Conservation (phyloP, 192 early-diverging fungal species). For the Entomortierella beljakovae region DNA sequence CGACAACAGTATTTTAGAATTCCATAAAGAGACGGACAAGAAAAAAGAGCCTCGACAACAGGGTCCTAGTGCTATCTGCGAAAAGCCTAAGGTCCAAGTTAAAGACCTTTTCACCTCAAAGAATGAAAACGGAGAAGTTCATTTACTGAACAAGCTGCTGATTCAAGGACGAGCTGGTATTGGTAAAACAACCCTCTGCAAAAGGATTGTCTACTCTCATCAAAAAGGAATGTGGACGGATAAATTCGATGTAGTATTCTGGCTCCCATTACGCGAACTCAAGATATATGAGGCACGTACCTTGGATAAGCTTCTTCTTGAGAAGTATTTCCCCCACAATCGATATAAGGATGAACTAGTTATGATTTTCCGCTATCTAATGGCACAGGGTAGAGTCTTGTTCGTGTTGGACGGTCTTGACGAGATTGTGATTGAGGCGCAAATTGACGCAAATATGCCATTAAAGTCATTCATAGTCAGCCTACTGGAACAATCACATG, state of each 20-base stretch:
- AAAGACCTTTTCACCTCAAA: constrained; percentile 5
- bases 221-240: constrained; percentile 14
- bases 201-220: constrained; percentile 21
- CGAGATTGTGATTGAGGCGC: constrained; percentile 6
- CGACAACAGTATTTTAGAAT: constrained; percentile 7
- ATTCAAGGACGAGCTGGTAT: constrained; percentile 32
- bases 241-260: constrained; percentile 14
- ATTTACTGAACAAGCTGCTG: constrained; percentile 12
- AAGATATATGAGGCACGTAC: background rate
- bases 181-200: constrained; percentile 34
- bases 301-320: background rate
- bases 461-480: background rate
- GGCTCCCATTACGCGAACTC: constrained; percentile 28
- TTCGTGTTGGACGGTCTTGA: constrained; percentile 33
- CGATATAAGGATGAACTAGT: background rate
- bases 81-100: constrained; percentile 1
- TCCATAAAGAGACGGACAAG: constrained; percentile 6
- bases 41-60: background rate
- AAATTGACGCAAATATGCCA: background rate
- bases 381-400: constrained; percentile 8
- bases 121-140: constrained; percentile 8
- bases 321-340: background rate
- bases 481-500: constrained; percentile 1
- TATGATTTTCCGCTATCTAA: background rate
- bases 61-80: background rate